Base-by-base conservation (phyloP, 208 protist species). In the Acanthamoeba lenticulata region DNA sequence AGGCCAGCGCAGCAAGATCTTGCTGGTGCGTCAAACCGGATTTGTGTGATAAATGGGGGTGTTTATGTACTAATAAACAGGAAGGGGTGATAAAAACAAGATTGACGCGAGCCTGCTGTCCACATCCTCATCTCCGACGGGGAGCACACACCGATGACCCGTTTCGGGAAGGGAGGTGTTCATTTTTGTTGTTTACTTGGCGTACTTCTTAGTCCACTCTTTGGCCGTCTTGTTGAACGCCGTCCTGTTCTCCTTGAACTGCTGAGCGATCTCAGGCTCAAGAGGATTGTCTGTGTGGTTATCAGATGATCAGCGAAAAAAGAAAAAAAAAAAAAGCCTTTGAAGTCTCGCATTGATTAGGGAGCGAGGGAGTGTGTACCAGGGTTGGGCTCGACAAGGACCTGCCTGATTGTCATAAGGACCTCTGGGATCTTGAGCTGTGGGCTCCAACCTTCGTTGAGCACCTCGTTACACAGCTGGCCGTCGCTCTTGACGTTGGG, bases 201-300 rank as follows among this genome's bases (percentile, higher is more conserved):
- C 96, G 57, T 97, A 95, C 55, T 97, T 97, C 47, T 96, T 95
- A 0, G 95, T 96, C 90, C 90, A 97, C 79, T 97, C 96, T n/a
- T 95, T 96, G 44, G 95, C 96, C 3, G 81, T 95, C 57, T 94
- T 96, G 86, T 95, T 94, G 55, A 95, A 97, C 36, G 90, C 92
- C 27, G 89, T 95, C 47, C 88, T 72, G 65, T 97, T 94, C 9
- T 89, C 85, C 65, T 91, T 96, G 57, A 88, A 96, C 94, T 95
- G 90, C 81, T 96, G 72, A 45, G 96, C 96, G 32, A 97, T 96
- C 34, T 96, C 95, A 15, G 72, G 67, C 69, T 95, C 95, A 29
- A 97, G 95, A 21, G 96, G 95, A 34, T 77, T 44, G 44, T 97
- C 95, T 83, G 95, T n/a, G n/a, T 1, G 29, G 15, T 72, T 38